phyloP scores from a whole-genome alignment of 805 yeast genomes.

The Pichia paraexigua region DNA sequence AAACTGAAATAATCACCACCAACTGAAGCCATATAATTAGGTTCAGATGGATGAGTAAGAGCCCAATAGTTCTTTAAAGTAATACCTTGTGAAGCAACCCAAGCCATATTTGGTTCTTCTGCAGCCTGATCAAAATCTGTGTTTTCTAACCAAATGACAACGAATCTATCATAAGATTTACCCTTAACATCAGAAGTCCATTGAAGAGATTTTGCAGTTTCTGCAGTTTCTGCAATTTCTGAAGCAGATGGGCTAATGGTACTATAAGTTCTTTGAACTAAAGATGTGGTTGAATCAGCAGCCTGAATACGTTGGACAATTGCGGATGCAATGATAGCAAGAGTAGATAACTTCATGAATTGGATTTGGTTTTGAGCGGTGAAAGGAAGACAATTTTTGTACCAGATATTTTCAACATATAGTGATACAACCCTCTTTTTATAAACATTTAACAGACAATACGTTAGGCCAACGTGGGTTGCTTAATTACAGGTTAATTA shows the following conservation, averaged over 20 bases:
- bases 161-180: slow-evolving; percentile 32
- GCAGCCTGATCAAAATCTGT: slow-evolving; percentile 45
- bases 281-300: neutral
- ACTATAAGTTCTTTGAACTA: slow-evolving; percentile 21
- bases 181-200: slow-evolving; percentile 33
- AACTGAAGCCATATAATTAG: slow-evolving; percentile 43
- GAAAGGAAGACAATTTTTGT: too few relatives aligned
- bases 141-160: slow-evolving; percentile 43
- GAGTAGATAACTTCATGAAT: slow-evolving; percentile 4
- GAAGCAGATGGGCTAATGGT: slow-evolving; percentile 27
- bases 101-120: slow-evolving; percentile 35
- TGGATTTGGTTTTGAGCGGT: too few relatives aligned
- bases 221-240: slow-evolving; percentile 28
- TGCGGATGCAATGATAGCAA: slow-evolving; percentile 1
- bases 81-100: slow-evolving; percentile 37
- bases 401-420: too few relatives aligned
- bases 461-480: neutral
- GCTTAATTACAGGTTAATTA: neutral
- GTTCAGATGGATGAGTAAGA: slow-evolving; percentile 46
- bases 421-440: too few relatives aligned
- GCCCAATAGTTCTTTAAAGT: slow-evolving; percentile 44
- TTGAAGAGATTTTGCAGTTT: slow-evolving; percentile 26
- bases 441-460: too few relatives aligned
- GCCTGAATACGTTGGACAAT: neutral
- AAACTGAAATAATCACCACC: slow-evolving; percentile 47